Base-by-base conservation (phyloP, 139 green algal species). In the Chara braunii region DNA sequence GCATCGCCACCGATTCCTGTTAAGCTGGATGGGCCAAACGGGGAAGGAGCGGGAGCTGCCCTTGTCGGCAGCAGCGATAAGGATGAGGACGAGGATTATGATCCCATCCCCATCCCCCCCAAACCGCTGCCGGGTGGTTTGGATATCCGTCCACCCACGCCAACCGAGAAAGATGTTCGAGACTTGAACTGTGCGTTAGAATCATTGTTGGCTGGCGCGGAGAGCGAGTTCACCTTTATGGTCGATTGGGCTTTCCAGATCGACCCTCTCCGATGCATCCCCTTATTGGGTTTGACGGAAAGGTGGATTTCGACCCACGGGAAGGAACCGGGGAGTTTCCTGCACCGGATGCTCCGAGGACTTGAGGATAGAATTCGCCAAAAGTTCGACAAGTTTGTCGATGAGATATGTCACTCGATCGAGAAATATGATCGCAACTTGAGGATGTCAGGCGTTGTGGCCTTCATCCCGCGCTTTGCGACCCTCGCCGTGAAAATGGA, bases 401-500 rank as follows among this genome's bases (percentile, higher is more conserved):
- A 72, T n/a, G 63, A 72, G 63, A 37, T 35, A 1, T 36, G 37
- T 6, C 36, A 9, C 2, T 18, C 53, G 22, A 72, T 72, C 8
- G 63, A 72, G 35, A 60, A 58, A 43, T 54, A 72, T 22, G 26
- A 72, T 31, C 8, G 54, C 3, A 54, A 43, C 3, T 26, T 66
- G 26, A 72, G 56, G 54, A 29, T 58, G 11, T 33, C 26, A 3
- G 63, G 63, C 1, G 63, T 72, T 42, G 52, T 72, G 6, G 14
- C 61, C 2, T 70, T 43, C 53, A 71, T 70, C 14, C 61, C n/a
- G n/a, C n/a, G 64, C 14, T 69, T 74, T 58, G 56, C 42, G 24
- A 14, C 12, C 0, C 6, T 74, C 42, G 64, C 64, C 23, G 29
- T 43, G 30, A 43, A 45, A 2, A 70, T 74, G 64, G 64, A 74